These are phyloP conservation scores for Cyclotella baltica DNA, from an alignment of 108 stramenopile genomes.

Conservation along the genomic window DNA sequence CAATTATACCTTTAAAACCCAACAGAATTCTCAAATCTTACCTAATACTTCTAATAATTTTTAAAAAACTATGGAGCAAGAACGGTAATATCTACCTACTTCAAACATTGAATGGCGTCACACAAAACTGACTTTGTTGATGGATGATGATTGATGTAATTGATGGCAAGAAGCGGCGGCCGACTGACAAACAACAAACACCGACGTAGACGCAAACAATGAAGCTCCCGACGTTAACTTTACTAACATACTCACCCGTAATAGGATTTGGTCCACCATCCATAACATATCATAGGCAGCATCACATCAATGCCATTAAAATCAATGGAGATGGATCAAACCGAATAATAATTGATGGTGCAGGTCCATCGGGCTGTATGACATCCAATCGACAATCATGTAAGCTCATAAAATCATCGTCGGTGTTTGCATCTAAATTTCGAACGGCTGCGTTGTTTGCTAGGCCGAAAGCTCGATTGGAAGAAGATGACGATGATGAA, in stretches of 20 bases:
- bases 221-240: neutral
- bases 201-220: neutral
- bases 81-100: no score
- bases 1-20: no score
- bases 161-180: no score
- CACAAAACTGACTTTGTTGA: no score
- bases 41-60: no score
- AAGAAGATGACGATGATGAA: slow-evolving; percentile 7
- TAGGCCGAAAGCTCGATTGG: neutral
- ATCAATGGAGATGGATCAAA: neutral
- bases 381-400: neutral
- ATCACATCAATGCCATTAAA: neutral
- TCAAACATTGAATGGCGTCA: no score
- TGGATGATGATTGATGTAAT: no score
- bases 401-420: no score
- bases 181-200: neutral
- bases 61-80: no score
- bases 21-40: no score
- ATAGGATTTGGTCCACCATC: slow-evolving; percentile 4
- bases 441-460: slow-evolving; percentile 9
- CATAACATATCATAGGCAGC: neutral
- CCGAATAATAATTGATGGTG: neutral
- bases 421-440: neutral
- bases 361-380: no score
- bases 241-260: neutral